A percentile compares a stretch with the other conserved stretches of the same genome.
These are phyloP conservation scores for Myxozyma mucilagina DNA, from an alignment of 805 yeast genomes.

Conservation along the genomic window DNA sequence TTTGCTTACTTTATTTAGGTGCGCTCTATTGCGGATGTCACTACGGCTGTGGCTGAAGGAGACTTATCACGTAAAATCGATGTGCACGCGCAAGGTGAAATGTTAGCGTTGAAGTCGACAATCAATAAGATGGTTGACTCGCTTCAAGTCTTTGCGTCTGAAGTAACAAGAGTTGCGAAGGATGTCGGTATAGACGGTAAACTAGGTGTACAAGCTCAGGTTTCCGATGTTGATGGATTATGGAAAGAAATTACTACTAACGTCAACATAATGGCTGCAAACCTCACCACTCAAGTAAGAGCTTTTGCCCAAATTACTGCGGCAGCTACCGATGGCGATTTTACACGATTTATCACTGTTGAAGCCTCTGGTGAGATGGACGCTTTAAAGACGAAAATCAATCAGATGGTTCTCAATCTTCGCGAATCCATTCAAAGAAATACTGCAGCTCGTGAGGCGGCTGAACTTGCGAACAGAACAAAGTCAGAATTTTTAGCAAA, in stretches of 20 bases:
- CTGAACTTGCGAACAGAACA: slow-evolving; percentile 84
- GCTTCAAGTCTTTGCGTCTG: slow-evolving; percentile 81
- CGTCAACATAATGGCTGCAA: slow-evolving; percentile 93
- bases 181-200: slow-evolving; percentile 94
- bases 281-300: slow-evolving; percentile 86
- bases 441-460: slow-evolving; percentile 92
- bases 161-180: slow-evolving; percentile 85
- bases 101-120: slow-evolving; percentile 78
- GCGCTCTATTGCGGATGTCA: slow-evolving; percentile 83
- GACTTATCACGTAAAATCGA: slow-evolving; percentile 81
- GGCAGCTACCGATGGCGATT: slow-evolving; percentile 92
- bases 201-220: slow-evolving; percentile 89
- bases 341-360: slow-evolving; percentile 84
- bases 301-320: slow-evolving; percentile 93
- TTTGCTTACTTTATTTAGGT: slow-evolving; percentile 43
- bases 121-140: slow-evolving; percentile 93
- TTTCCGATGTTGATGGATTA: slow-evolving; percentile 83
- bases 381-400: slow-evolving; percentile 53
- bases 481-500: slow-evolving; percentile 89
- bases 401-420: slow-evolving; percentile 82
- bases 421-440: slow-evolving; percentile 88
- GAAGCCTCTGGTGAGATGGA: slow-evolving; percentile 92
- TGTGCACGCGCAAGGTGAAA: slow-evolving; percentile 89
- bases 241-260: slow-evolving; percentile 92
- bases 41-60: slow-evolving; percentile 90